Conservation (phyloP, 768 basidiomycete species). For the Boletus vinaceobasis region DNA sequence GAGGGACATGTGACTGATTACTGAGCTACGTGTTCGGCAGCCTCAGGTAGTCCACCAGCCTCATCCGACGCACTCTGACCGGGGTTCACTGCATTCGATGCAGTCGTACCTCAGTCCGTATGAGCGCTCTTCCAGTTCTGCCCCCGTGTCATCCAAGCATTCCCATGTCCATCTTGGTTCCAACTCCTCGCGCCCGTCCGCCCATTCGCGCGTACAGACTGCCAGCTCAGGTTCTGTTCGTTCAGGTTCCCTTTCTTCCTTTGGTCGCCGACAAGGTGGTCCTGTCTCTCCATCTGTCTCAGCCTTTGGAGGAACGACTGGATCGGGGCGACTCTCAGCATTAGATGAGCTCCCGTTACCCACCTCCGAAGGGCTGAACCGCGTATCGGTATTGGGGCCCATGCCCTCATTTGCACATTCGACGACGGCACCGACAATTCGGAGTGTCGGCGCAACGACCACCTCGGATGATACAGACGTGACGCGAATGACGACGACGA, state of each 20-base stretch:
- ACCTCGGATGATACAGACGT: conserved; percentile 30
- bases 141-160: conserved; percentile 44
- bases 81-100: conserved; percentile 64
- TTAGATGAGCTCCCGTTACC: conserved; percentile 20
- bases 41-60: conserved; percentile 43
- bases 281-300: conserved; percentile 49
- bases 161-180: conserved; percentile 47
- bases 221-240: conserved; percentile 39
- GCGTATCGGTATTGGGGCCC: conserved; percentile 29
- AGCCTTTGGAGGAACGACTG: conserved; percentile 40
- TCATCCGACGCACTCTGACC: conserved; percentile 50
- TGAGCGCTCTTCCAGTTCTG: conserved; percentile 50
- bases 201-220: conserved; percentile 37
- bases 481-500: conserved; percentile 21
- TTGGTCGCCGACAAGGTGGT: conserved; percentile 39
- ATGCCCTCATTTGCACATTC: conserved; percentile 33
- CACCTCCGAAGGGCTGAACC: conserved; percentile 15
- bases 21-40: conserved; percentile 29
- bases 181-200: conserved; percentile 52
- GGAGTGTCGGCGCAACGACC: conserved; percentile 31
- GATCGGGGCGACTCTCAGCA: conserved; percentile 20
- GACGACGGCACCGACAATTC: conserved; percentile 28
- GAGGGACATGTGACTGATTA: conserved; percentile 3
- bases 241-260: conserved; percentile 53
- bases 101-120: conserved; percentile 52